Percentiles rank a stretch among this genome's conserved stretches.
phyloP scores from a whole-genome alignment of 2,329 filamentous ascomycete genomes.

The Colletotrichum endophyticum region DNA sequence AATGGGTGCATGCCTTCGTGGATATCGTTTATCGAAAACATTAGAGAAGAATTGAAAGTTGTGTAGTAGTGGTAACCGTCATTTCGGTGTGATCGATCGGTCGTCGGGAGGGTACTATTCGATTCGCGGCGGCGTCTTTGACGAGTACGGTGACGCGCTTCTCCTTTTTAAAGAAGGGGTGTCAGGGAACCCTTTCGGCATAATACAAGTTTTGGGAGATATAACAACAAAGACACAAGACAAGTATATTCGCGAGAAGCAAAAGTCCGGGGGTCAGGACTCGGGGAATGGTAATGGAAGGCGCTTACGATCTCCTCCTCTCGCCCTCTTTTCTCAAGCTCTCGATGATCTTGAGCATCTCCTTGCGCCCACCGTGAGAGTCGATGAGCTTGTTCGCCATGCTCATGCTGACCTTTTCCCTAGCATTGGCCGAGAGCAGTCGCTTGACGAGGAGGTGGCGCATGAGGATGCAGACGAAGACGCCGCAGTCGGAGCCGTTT shows the following conservation, averaged over 20 bases:
- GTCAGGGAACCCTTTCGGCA: conserved; percentile 5
- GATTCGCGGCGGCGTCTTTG: conserved; percentile 47
- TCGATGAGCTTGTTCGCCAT: conserved; percentile 86
- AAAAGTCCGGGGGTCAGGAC: not conserved
- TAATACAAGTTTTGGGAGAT: not conserved
- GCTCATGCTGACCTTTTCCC: conserved; percentile 92
- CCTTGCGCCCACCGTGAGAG: conserved; percentile 79
- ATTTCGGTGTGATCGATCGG: not conserved
- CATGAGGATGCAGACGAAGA: conserved; percentile 96
- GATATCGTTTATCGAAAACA: conserved; percentile 14
- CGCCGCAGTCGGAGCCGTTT: conserved; percentile 91
- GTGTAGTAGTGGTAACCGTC: not conserved
- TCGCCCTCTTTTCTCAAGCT: conserved; percentile 86
- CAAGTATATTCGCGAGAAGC: not conserved
- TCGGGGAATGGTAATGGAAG: not conserved
- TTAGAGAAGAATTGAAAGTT: not conserved
- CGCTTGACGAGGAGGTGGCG: conserved; percentile 87
- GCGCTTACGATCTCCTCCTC: conserved; percentile 76
- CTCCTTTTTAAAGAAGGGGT: conserved; percentile 26
- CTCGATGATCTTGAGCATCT: conserved; percentile 91
- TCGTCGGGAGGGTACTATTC: conserved; percentile 35
- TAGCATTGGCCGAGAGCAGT: conserved; percentile 77
- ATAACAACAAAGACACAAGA: not conserved
- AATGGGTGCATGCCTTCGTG: not conserved
- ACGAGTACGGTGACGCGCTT: conserved; percentile 39